Conservation (phyloP, 805 yeast genomes). For the Spathaspora sp. region DNA sequence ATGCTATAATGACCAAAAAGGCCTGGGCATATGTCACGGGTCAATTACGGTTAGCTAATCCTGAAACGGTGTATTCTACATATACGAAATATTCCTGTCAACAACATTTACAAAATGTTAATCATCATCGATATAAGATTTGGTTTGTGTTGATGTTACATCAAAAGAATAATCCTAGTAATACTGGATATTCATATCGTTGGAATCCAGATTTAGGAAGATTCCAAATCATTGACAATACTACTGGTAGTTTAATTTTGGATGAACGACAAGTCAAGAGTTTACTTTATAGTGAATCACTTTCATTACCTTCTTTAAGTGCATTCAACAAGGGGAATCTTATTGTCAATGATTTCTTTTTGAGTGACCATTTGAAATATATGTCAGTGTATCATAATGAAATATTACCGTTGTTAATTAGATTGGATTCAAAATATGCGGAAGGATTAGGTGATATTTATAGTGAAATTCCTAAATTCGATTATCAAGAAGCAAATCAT, state of each 20-base stretch:
- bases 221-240: constrained; percentile 28
- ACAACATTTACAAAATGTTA: constrained; percentile 34
- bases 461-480: constrained; percentile 29
- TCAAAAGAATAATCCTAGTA: constrained; percentile 14
- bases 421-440: constrained; percentile 22
- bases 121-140: constrained; percentile 31
- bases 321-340: constrained; percentile 30
- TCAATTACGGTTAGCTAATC: constrained; percentile 32
- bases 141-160: constrained; percentile 33
- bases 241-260: constrained; percentile 18
- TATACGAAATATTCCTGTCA: constrained; percentile 38
- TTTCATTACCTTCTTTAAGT: constrained; percentile 26
- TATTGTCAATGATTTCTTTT: constrained; percentile 33
- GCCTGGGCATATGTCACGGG: constrained; percentile 37
- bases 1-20: constrained; percentile 31
- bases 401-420: constrained; percentile 26
- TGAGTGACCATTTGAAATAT: constrained; percentile 29
- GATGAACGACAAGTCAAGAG: constrained; percentile 31
- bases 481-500: constrained; percentile 23
- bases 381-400: constrained; percentile 38
- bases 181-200: constrained; percentile 24
- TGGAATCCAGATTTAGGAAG: constrained; percentile 35
- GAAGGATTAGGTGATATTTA: constrained; percentile 29
- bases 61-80: constrained; percentile 37
- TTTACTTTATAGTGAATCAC: constrained; percentile 25